Conservation (phyloP, 352 stramenopile species). For the Peronospora belbahrii region DNA sequence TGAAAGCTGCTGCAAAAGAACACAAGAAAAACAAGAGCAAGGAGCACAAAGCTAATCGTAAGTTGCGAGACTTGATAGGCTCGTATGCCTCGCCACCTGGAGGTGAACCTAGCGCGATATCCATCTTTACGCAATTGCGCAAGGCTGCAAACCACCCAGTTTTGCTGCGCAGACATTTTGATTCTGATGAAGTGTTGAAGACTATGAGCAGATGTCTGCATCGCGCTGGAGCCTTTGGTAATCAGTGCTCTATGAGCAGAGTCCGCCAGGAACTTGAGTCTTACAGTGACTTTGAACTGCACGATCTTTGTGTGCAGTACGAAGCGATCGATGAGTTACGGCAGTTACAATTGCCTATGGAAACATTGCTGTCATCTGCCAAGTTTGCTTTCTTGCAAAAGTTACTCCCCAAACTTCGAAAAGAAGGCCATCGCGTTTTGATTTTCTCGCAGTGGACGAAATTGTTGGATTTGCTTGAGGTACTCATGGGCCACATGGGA, state of each 20-base stretch:
- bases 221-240: constrained; percentile 74
- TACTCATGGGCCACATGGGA: constrained; percentile 70
- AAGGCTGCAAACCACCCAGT: constrained; percentile 97
- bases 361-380: constrained; percentile 87
- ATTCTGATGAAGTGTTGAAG: constrained; percentile 62
- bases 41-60: constrained; percentile 35
- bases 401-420: constrained; percentile 82
- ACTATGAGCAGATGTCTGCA: constrained; percentile 81
- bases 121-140: constrained; percentile 93
- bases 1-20: constrained; percentile 46
- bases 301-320: constrained; percentile 90
- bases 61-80: constrained; percentile 42
- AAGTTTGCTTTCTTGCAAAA: constrained; percentile 91
- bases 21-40: constrained; percentile 46
- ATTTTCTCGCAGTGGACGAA: constrained; percentile 97
- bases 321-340: constrained; percentile 66
- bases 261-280: constrained; percentile 90
- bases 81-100: constrained; percentile 12
- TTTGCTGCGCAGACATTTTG: constrained; percentile 84
- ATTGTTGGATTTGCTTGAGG: constrained; percentile 90
- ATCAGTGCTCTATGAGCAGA: constrained; percentile 68
- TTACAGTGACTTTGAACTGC: constrained; percentile 94
- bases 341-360: constrained; percentile 76
- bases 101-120: constrained; percentile 27
- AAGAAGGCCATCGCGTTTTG: constrained; percentile 90